Evolutionary conservation across 768 basidiomycete species (phyloP).

Genomic region (Cystofilobasidium capitatum): DNA sequence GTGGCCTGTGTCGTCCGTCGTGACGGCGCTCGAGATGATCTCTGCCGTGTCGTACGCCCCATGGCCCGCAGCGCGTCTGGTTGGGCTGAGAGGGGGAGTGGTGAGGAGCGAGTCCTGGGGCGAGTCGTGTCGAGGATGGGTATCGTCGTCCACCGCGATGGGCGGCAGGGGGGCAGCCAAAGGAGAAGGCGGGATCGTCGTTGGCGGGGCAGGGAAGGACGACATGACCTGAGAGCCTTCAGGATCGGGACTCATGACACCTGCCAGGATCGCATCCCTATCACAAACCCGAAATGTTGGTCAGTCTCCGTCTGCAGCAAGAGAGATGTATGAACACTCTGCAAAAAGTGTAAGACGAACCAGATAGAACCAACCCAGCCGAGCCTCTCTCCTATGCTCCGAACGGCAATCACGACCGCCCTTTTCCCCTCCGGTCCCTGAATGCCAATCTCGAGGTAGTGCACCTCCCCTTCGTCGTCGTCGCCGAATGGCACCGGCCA

Average conservation of each 20-base stretch:
- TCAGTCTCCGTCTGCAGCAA: background rate
- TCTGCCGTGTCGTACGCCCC: background rate
- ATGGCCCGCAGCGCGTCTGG: background rate
- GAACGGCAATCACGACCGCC: slow-evolving; percentile 12
- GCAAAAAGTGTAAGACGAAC: background rate
- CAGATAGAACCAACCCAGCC: slow-evolving; percentile 26
- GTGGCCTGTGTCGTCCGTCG: background rate
- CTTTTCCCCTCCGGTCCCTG: background rate
- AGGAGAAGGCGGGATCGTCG: background rate
- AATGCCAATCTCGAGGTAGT: slow-evolving; percentile 22
- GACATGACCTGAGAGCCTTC: background rate
- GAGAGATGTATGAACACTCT: no score
- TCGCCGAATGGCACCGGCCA: slow-evolving; percentile 18
- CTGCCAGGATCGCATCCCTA: slow-evolving; percentile 23
- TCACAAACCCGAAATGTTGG: background rate
- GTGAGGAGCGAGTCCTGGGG: slow-evolving; percentile 17
- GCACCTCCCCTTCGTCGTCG: slow-evolving; percentile 17
- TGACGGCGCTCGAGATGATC: background rate
- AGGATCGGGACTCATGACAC: slow-evolving; percentile 7
- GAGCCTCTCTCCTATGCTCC: slow-evolving; percentile 20
- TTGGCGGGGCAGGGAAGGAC: background rate
- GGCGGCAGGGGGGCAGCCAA: background rate
- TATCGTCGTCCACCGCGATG: background rate
- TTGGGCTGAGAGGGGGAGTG: slow-evolving; percentile 12
- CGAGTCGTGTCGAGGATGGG: background rate